A percentile compares a stretch with the other conserved stretches of the same genome.
These are phyloP conservation scores for Venturia carpophila DNA, from an alignment of 2,329 filamentous ascomycete genomes.

Conservation along the genomic window DNA sequence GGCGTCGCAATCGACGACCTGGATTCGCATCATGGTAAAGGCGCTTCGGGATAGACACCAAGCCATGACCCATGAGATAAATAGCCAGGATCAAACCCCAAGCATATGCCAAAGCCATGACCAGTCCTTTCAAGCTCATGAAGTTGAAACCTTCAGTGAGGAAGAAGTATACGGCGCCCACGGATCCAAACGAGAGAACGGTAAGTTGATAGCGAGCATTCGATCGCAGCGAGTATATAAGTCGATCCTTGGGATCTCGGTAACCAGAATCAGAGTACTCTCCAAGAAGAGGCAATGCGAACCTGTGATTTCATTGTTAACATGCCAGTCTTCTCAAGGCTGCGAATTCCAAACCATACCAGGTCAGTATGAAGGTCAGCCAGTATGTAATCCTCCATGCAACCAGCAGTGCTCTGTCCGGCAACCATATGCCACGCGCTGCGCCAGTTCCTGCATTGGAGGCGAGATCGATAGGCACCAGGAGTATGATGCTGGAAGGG, in stretches of 20 bases:
- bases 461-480: slow-evolving; percentile 92
- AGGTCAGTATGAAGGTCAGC: slow-evolving; percentile 91
- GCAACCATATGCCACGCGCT: slow-evolving; percentile 78
- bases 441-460: slow-evolving; percentile 66
- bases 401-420: slow-evolving; percentile 67
- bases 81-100: slow-evolving; percentile 90
- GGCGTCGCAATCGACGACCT: slow-evolving; percentile 60
- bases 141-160: slow-evolving; percentile 67
- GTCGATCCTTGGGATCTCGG: slow-evolving; percentile 70
- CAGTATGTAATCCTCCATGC: slow-evolving; percentile 95
- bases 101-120: slow-evolving; percentile 92
- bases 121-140: slow-evolving; percentile 66
- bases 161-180: slow-evolving; percentile 77
- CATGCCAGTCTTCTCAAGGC: neutral
- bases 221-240: slow-evolving; percentile 75
- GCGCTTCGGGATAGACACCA: slow-evolving; percentile 80
- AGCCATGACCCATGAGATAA: slow-evolving; percentile 93
- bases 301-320: slow-evolving; percentile 44
- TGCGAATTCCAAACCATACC: slow-evolving; percentile 46
- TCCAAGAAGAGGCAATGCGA: slow-evolving; percentile 83
- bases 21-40: slow-evolving; percentile 74
- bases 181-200: slow-evolving; percentile 59
- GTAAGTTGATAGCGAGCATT: slow-evolving; percentile 87
- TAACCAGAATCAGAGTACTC: slow-evolving; percentile 95
- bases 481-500: slow-evolving; percentile 79